phyloP scores from a whole-genome alignment of 352 stramenopile species.

The Phytophthora palmivora region DNA sequence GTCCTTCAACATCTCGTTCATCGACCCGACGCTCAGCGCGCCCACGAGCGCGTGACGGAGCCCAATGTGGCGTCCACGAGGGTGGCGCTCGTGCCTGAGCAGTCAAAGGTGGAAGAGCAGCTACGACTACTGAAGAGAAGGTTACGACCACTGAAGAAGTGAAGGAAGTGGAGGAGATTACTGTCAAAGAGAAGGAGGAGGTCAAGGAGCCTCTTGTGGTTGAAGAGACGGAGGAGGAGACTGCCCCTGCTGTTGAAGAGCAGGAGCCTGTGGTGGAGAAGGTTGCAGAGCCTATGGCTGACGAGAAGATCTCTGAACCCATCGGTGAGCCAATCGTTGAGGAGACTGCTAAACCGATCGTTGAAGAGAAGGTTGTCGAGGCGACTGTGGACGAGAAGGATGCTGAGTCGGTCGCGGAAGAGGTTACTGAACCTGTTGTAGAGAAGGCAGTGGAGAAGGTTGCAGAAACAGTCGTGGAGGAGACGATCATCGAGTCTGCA shows the following conservation, averaged over 20 bases:
- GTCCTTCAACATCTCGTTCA: conserved; percentile 65
- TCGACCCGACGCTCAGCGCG: conserved; percentile 50
- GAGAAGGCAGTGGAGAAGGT: no score
- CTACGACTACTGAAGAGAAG: conserved; percentile 13
- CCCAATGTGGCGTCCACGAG: conserved; percentile 34
- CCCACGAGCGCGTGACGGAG: conserved; percentile 43
- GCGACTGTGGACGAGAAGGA: not conserved
- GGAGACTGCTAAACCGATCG: no score
- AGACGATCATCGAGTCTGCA: no score
- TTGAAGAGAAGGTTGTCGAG: not conserved
- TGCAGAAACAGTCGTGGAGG: not conserved
- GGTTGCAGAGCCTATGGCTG: not conserved
- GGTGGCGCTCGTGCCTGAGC: conserved; percentile 4
- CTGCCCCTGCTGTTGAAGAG: not conserved
- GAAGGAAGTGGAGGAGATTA: conserved; percentile 6
- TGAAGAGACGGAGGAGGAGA: conserved; percentile 12
- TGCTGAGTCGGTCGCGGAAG: no score
- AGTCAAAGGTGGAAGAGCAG: conserved; percentile 10
- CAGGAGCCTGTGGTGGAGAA: not conserved
- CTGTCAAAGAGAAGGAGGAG: not conserved
- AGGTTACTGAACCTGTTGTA: no score
- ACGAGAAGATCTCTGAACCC: no score
- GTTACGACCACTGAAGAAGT: conserved; percentile 14
- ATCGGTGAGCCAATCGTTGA: not conserved
- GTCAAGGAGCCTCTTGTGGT: conserved; percentile 3